phyloP scores from a whole-genome alignment of 2,329 filamentous ascomycete genomes.

The Aspergillus glaucus region DNA sequence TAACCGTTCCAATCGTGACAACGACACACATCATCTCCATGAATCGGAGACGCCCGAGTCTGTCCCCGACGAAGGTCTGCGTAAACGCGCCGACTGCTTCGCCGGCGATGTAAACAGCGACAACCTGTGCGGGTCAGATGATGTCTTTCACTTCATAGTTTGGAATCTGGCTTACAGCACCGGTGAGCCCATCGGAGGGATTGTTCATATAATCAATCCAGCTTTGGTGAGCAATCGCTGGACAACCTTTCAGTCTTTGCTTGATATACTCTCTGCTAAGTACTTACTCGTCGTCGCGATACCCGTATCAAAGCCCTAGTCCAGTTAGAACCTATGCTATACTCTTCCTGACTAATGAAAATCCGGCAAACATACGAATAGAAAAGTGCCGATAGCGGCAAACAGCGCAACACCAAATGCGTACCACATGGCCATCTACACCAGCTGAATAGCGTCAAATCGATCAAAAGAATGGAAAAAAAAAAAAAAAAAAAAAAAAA shows the following conservation, averaged over 20 bases:
- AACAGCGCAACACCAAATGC: slow-evolving; percentile 50
- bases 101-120: slow-evolving; percentile 55
- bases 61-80: slow-evolving; percentile 51
- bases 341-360: background rate
- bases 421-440: slow-evolving; percentile 37
- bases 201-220: slow-evolving; percentile 55
- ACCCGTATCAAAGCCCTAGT: slow-evolving; percentile 54
- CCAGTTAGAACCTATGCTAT: slow-evolving; percentile 1
- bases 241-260: background rate
- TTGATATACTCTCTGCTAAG: background rate
- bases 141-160: background rate
- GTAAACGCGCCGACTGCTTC: slow-evolving; percentile 51
- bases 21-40: slow-evolving; percentile 50
- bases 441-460: too few relatives aligned
- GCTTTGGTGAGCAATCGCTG: slow-evolving; percentile 54
- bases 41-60: slow-evolving; percentile 48
- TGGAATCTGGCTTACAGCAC: slow-evolving; percentile 36
- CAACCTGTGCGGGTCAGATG: slow-evolving; percentile 33
- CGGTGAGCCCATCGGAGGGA: slow-evolving; percentile 50
- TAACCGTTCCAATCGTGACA: slow-evolving; percentile 49
- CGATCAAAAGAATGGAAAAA: background rate
- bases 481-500: background rate
- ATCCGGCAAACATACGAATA: slow-evolving; percentile 43
- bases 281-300: slow-evolving; percentile 53
- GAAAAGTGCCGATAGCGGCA: slow-evolving; percentile 54